Base-by-base conservation (phyloP, 768 basidiomycete genomes). In the Auricularia sp. region DNA sequence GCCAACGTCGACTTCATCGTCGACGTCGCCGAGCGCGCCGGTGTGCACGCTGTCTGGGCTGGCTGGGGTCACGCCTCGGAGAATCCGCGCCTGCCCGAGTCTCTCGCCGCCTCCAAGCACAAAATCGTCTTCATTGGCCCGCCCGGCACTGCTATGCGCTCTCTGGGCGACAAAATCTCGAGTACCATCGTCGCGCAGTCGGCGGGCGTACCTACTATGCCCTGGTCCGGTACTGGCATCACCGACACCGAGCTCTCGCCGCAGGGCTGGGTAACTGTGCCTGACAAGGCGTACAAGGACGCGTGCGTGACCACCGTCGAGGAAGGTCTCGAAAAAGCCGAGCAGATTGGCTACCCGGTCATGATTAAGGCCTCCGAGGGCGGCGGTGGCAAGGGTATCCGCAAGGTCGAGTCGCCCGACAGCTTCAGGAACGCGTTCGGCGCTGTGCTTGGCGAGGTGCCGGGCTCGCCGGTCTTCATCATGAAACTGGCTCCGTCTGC, bases 321-420 rank as follows among this genome's bases (percentile, higher is more conserved):
- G 73, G 87, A 97, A 67, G 97, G 97, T 23, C 73, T 98, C 64
- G 76, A 79, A 67, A 86, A 82, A 71, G 91, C 96, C 0, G 87
- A 93, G 73, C 77, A 85, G 72, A 97, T 99, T 61, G 95, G 96
- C 11, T 98, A 84, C 82, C 97, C 97, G 0, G 86, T 99, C 67
- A 99, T 99, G 97, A 98, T 99, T 80, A 99, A 99, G 80, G 97
- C 97, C 4, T 93, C 91, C 68, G 97, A 99, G 76, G 97, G 97
- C 68, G 97, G 97, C 69, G 97, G 97, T 75, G 97, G 97, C 65
- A 99, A 99, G 76, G 97, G 97, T 77, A 99, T 99, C 66, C 83
- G 97, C 63, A 98, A 91, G 78, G 97, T 99, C 35, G 92, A 96
- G 61, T 77, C 79, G 60, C 79, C 88, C 1, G 91, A 93, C 58